phyloP scores from a whole-genome alignment of 2,329 filamentous ascomycete genomes.

The Aspergillus brunneoviolaceus region DNA sequence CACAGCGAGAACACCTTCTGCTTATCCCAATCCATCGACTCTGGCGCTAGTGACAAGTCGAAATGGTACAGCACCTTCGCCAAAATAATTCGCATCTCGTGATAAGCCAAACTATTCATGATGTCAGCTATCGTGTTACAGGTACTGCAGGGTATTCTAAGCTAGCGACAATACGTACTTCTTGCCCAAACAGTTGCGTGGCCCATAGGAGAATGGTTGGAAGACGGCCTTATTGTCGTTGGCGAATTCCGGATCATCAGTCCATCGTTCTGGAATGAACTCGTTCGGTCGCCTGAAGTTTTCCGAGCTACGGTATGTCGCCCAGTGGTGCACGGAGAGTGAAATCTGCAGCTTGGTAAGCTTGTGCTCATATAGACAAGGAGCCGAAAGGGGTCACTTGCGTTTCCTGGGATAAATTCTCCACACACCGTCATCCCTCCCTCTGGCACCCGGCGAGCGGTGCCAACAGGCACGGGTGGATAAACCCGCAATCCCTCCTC shows the following conservation, averaged over 20 bases:
- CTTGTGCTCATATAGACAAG: not conserved
- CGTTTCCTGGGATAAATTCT: conserved; percentile 35
- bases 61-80: conserved; percentile 25
- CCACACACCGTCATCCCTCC: conserved; percentile 41
- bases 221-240: conserved; percentile 20
- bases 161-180: conserved; percentile 24
- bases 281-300: conserved; percentile 24
- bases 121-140: not conserved
- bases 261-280: conserved; percentile 33
- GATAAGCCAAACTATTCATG: conserved; percentile 33
- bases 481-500: conserved; percentile 49
- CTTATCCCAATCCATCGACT: conserved; percentile 20
- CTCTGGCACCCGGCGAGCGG: conserved; percentile 36
- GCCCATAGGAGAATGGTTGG: conserved; percentile 29
- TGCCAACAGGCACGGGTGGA: conserved; percentile 46
- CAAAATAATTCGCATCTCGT: conserved; percentile 30
- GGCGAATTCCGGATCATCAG: conserved; percentile 20
- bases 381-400: not conserved
- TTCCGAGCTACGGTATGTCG: conserved; percentile 19
- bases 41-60: conserved; percentile 16
- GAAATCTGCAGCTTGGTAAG: conserved; percentile 16
- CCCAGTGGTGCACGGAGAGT: conserved; percentile 29
- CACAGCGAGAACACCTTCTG: conserved; percentile 24
- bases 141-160: not conserved
- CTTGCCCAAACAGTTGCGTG: conserved; percentile 28